These are phyloP conservation scores for Paramecium biaurelia DNA, from an alignment of 73 alveolate genomes.

Conservation along the genomic window DNA sequence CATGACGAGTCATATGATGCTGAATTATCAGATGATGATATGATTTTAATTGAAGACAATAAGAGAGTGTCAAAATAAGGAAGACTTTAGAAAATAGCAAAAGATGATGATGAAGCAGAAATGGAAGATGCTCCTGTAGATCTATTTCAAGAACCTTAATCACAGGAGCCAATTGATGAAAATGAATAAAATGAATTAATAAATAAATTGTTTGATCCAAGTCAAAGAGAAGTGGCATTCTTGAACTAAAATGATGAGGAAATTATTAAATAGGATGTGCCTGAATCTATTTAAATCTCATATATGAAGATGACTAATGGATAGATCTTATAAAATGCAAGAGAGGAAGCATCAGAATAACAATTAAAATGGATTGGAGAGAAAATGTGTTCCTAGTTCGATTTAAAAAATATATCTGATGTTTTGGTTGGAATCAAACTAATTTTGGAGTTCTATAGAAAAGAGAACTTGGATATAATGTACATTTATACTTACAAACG, in stretches of 20 bases:
- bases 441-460: not conserved
- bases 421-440: conserved; percentile 12
- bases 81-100: not conserved
- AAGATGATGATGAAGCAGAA: not conserved
- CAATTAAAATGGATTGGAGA: conserved; percentile 23
- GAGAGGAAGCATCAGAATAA: not conserved
- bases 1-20: not conserved
- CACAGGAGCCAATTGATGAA: not conserved
- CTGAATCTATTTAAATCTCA: not conserved
- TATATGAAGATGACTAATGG: not conserved
- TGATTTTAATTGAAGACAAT: not conserved
- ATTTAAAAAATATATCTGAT: not conserved
- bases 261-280: not conserved
- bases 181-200: not conserved
- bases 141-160: not conserved
- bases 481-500: conserved; percentile 33
- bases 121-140: not conserved
- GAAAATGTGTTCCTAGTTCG: not conserved
- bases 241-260: conserved; percentile 29
- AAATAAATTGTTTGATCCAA: conserved; percentile 37
- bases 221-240: conserved; percentile 15
- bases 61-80: not conserved
- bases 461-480: conserved; percentile 21
- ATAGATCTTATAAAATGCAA: not conserved
- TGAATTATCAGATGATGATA: conserved; percentile 21